phyloP scores from a whole-genome alignment of 345 rosid species.

The Mercurialis annua region DNA sequence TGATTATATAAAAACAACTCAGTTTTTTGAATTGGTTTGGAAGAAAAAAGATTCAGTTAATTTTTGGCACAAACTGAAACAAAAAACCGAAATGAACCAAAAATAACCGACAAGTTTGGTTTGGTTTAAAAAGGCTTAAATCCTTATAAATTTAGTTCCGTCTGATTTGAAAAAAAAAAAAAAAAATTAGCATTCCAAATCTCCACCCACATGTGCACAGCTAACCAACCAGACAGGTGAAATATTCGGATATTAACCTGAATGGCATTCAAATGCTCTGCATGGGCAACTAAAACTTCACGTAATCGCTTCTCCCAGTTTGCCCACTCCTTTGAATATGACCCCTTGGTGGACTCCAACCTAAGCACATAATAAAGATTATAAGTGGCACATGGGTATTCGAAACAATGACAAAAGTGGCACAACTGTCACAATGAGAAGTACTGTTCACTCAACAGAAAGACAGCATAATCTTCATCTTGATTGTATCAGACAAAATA shows the following conservation, averaged over 20 bases:
- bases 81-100: too few relatives aligned
- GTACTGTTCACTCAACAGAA: neutral
- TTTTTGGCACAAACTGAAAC: too few relatives aligned
- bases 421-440: neutral
- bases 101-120: too few relatives aligned
- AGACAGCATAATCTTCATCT: neutral
- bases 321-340: conserved; percentile 69
- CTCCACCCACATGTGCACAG: neutral
- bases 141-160: too few relatives aligned
- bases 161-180: too few relatives aligned
- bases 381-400: neutral
- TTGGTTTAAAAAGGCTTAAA: too few relatives aligned
- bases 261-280: conserved; percentile 62
- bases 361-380: conserved; percentile 34
- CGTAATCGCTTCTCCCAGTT: conserved; percentile 85
- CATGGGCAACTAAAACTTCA: conserved; percentile 39
- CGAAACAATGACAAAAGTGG: neutral
- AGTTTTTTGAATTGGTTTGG: too few relatives aligned
- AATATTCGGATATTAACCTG: conserved; percentile 50
- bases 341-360: conserved; percentile 71
- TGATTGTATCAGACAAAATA: neutral
- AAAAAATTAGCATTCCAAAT: too few relatives aligned
- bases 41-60: too few relatives aligned
- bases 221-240: too few relatives aligned
- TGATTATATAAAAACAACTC: too few relatives aligned